These are phyloP conservation scores for Cladosporium sp. DNA, from an alignment of 2,329 filamentous ascomycete genomes.

Conservation along the genomic window DNA sequence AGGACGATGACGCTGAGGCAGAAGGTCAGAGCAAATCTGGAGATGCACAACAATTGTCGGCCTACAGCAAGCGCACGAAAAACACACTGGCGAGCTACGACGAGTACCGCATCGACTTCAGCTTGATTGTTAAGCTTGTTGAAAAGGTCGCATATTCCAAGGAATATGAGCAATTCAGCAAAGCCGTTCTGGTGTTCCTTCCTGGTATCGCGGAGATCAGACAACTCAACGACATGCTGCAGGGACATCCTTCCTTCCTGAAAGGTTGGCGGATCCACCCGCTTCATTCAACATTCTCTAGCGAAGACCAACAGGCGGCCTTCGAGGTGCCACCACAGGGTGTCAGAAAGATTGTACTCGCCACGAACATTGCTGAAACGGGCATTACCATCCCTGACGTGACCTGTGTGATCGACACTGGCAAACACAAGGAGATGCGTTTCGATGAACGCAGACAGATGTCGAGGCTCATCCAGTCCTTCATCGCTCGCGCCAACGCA, in stretches of 20 bases:
- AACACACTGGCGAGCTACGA: conserved; percentile 74
- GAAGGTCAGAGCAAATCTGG: conserved; percentile 44
- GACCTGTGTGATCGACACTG: conserved; percentile 93
- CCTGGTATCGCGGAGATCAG: conserved; percentile 79
- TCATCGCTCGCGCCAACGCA: conserved; percentile 92
- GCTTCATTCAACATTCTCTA: conserved; percentile 91
- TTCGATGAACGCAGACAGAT: conserved; percentile 92
- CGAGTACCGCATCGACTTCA: conserved; percentile 88
- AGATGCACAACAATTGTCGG: conserved; percentile 56
- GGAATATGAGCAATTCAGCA: conserved; percentile 68
- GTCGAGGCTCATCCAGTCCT: conserved; percentile 86
- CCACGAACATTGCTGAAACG: conserved; percentile 97
- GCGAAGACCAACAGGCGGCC: conserved; percentile 91
- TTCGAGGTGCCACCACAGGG: conserved; percentile 82
- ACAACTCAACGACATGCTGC: conserved; percentile 73
- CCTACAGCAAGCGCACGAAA: conserved; percentile 73
- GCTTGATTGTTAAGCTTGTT: conserved; percentile 76
- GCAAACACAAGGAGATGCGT: conserved; percentile 95
- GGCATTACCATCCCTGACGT: conserved; percentile 98
- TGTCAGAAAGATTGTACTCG: conserved; percentile 86
- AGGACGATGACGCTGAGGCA: conserved; percentile 45
- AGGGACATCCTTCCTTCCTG: conserved; percentile 71
- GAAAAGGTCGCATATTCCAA: conserved; percentile 68
- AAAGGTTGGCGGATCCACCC: conserved; percentile 81
- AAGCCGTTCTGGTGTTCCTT: conserved; percentile 89